phyloP scores from a whole-genome alignment of 2,329 filamentous ascomycete species.

The Fusarium ambrosium region DNA sequence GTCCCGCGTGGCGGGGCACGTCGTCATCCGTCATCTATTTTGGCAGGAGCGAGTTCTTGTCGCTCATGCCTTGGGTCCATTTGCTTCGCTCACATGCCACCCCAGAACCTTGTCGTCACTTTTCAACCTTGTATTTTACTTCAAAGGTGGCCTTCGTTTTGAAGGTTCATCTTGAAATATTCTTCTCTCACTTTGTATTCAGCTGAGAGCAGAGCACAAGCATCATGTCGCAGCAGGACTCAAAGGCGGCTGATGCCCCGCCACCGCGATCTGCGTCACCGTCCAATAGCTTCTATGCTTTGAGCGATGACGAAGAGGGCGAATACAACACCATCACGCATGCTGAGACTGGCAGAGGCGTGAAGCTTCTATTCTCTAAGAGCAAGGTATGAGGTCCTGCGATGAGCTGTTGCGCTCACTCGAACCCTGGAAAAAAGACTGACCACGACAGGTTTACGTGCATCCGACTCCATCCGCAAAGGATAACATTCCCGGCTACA shows the following conservation, averaged over 20 bases:
- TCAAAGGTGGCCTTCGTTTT: background rate
- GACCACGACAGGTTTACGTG: constrained; percentile 81
- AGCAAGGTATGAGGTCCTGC: constrained; percentile 78
- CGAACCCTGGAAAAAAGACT: constrained; percentile 13
- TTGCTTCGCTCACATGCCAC: constrained; percentile 36
- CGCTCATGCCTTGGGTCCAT: constrained; percentile 14
- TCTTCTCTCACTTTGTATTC: background rate
- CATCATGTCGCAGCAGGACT: constrained; percentile 43
- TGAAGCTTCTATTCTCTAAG: constrained; percentile 95
- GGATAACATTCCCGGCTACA: constrained; percentile 95
- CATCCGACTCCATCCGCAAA: constrained; percentile 93
- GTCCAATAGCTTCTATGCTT: constrained; percentile 89
- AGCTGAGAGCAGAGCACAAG: background rate
- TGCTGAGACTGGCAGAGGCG: constrained; percentile 80
- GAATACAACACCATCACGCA: constrained; percentile 96
- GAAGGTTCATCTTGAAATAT: background rate
- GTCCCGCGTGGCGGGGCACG: constrained; percentile 42
- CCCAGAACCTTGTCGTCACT: constrained; percentile 5
- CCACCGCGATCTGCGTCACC: constrained; percentile 71
- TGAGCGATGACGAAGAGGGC: constrained; percentile 96
- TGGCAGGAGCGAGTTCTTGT: constrained; percentile 24
- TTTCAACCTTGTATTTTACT: constrained; percentile 2
- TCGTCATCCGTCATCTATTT: constrained; percentile 44
- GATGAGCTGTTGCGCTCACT: background rate
- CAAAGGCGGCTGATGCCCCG: constrained; percentile 40